A percentile compares a stretch with the other conserved stretches of the same genome.
Evolutionary conservation across 2,329 filamentous ascomycete genomes (phyloP).

Genomic region (Aspergillus sp.): DNA sequence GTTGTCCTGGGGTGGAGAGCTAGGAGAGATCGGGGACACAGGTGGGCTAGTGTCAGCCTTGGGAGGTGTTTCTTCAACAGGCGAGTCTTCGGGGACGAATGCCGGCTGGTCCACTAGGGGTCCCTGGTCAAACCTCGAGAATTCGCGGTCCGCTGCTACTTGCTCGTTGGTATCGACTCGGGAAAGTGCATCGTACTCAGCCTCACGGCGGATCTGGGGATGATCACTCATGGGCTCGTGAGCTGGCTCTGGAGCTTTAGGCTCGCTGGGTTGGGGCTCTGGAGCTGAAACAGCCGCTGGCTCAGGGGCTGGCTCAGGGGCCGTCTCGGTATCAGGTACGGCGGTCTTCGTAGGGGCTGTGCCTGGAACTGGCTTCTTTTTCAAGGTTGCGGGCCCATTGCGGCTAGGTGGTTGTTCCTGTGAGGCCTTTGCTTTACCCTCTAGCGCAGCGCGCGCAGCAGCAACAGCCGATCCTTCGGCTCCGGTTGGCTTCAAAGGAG

Average conservation of each 20-base stretch:
- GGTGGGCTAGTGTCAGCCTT: slow-evolving; percentile 8
- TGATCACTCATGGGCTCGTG: slow-evolving; percentile 24
- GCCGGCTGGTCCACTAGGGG: slow-evolving; percentile 84
- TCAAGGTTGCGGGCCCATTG: slow-evolving; percentile 28
- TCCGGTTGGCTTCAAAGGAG: slow-evolving; percentile 34
- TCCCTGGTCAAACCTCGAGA: slow-evolving; percentile 79
- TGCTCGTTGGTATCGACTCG: slow-evolving; percentile 56
- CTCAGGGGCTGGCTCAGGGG: slow-evolving; percentile 6
- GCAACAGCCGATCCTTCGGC: slow-evolving; percentile 39
- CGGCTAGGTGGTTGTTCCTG: slow-evolving; percentile 25
- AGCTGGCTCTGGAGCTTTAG: slow-evolving; percentile 17
- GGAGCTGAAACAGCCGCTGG: slow-evolving; percentile 4
- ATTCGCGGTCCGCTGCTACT: slow-evolving; percentile 48
- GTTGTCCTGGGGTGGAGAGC: slow-evolving; percentile 1
- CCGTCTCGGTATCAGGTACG: slow-evolving; percentile 9
- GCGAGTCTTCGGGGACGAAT: slow-evolving; percentile 64
- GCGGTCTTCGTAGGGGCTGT: slow-evolving; percentile 9
- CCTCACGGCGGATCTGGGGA: slow-evolving; percentile 47
- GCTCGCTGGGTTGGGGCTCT: slow-evolving; percentile 27
- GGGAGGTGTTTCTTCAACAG: slow-evolving; percentile 20
- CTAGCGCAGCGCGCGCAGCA: slow-evolving; percentile 44
- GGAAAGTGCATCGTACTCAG: slow-evolving; percentile 58
- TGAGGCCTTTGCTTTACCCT: slow-evolving; percentile 36
- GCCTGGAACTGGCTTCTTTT: slow-evolving; percentile 34
- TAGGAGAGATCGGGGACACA: not conserved